Base-by-base conservation (phyloP, 2,329 filamentous ascomycete genomes). In the Aspergillus piperis region DNA sequence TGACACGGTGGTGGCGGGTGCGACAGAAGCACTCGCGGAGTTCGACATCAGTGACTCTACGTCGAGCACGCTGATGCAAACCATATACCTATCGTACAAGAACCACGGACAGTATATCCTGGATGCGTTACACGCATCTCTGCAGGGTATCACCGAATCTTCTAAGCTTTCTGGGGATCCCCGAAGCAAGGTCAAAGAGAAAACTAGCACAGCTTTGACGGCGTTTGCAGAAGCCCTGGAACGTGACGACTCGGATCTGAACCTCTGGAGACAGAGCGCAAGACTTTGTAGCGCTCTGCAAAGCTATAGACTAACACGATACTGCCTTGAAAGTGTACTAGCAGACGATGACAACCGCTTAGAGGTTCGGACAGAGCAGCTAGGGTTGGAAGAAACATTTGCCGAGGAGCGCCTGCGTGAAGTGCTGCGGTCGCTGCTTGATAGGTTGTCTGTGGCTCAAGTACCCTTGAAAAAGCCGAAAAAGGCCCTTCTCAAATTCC, bases 21-120 rank as follows among this genome's bases (percentile, higher is more conserved):
- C 66, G 23, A 68, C 65, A 54, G 70, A 75, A 57, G 57, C 72
- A 8, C 68, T 77, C 27, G 77, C 82, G 7, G 80, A 84, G 25
- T 84, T 85, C 27, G 85, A 84, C 60, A 86, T 88, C 53, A 85
- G 86, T 52, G 92, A 96, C 65, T 88, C 86, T 27, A 87, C 88
- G 2, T 91, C 89, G 15, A 95, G 90, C 71, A 94, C 89, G 52
- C 80, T 98, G 8, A 89, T 91, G 0, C 93, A 97, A 71, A 92
- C 96, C 10, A 83, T 98, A 19, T 97, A 96, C 70, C 84, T 99
- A 7, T 90, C 94, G 1, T 92, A 96, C 81, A 99, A 98, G 76
- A 99, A 98, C 69, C 88, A 94, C 77, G 95, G 92, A 44, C 91
- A 98, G 71, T 97, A 96, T 71, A 81, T 89, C 60, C 81, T 99